Conservation (phyloP, 1,284 basidiomycete genomes). For the Trichosporon ovoides region DNA sequence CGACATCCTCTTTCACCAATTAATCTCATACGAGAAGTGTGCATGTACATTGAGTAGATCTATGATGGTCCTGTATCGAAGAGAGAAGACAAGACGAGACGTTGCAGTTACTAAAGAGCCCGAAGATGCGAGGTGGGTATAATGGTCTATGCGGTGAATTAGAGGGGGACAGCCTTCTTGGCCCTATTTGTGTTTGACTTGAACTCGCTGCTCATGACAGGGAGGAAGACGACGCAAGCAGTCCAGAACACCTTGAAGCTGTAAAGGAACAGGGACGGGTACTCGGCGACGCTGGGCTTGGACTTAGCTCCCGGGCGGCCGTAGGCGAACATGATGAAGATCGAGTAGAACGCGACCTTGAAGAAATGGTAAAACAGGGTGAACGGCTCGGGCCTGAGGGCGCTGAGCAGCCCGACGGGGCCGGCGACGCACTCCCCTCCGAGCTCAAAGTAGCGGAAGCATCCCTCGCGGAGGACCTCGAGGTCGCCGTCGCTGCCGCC, state of each 20-base stretch:
- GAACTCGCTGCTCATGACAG: constrained; percentile 80
- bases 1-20: not conserved
- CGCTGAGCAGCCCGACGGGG: constrained; percentile 77
- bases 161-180: not conserved
- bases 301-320: constrained; percentile 48
- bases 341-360: constrained; percentile 86
- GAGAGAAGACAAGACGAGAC: no score
- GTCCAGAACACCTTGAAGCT: constrained; percentile 67
- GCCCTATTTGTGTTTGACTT: constrained; percentile 9
- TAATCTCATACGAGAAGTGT: no score
- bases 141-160: not conserved
- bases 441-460: constrained; percentile 95
- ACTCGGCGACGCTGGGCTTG: constrained; percentile 50
- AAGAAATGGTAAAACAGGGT: constrained; percentile 91
- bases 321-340: constrained; percentile 77
- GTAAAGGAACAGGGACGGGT: constrained; percentile 59
- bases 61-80: not conserved
- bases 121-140: not conserved
- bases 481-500: constrained; percentile 65
- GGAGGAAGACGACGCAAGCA: constrained; percentile 76
- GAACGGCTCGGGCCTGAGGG: constrained; percentile 65
- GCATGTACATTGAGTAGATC: not conserved
- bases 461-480: constrained; percentile 80
- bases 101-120: not conserved
- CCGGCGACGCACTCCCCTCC: constrained; percentile 85